phyloP scores from a whole-genome alignment of 805 yeast genomes.

The Aciculoconidium aculeatum region DNA sequence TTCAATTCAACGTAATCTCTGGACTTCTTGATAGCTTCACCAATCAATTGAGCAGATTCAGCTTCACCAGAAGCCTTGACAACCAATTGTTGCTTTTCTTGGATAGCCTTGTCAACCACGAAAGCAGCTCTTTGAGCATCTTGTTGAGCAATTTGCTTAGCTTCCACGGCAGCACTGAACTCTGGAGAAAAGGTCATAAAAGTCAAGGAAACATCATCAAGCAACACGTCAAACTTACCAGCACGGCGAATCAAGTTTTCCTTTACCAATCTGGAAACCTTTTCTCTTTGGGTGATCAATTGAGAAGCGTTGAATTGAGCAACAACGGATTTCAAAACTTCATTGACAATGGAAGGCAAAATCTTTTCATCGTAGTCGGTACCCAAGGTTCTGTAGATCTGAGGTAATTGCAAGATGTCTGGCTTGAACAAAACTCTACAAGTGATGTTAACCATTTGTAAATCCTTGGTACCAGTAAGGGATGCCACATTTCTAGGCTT shows the following conservation, averaged over 20 bases:
- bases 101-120: constrained; percentile 92
- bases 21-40: constrained; percentile 97
- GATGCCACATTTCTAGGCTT: constrained; percentile 95
- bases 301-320: constrained; percentile 99
- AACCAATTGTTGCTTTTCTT: constrained; percentile 94
- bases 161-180: constrained; percentile 95
- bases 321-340: constrained; percentile 91
- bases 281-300: constrained; percentile 97
- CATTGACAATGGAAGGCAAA: constrained; percentile 95
- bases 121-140: constrained; percentile 99
- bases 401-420: constrained; percentile 68
- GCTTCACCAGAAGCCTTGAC: constrained; percentile 99
- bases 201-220: constrained; percentile 96
- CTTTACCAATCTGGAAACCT: constrained; percentile 84
- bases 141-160: constrained; percentile 98
- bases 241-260: constrained; percentile 92
- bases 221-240: constrained; percentile 71
- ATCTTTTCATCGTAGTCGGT: constrained; percentile 95
- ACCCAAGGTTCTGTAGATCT: constrained; percentile 87
- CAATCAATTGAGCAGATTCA: constrained; percentile 93
- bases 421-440: constrained; percentile 96
- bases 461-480: constrained; percentile 94
- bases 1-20: constrained; percentile 94
- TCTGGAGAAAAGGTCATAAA: constrained; percentile 97
- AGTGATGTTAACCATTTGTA: constrained; percentile 99